These are phyloP conservation scores for Sporothrix brunneoviolacea DNA, from an alignment of 2,329 filamentous ascomycete genomes.

Conservation along the genomic window DNA sequence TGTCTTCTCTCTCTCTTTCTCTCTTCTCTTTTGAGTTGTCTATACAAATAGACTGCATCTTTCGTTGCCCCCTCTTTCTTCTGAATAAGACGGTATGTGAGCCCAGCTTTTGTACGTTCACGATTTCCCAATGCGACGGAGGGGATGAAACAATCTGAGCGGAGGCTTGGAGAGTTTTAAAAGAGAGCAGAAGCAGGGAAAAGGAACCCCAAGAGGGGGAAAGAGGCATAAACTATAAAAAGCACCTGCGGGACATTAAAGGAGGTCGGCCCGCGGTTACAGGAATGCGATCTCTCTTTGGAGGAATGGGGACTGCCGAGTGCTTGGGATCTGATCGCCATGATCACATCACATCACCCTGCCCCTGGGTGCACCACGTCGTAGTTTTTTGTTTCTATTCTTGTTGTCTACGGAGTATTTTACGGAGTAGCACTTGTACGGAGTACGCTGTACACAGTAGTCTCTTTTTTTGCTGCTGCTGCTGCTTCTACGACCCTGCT, in stretches of 20 bases:
- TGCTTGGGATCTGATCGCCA: no score
- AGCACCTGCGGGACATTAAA: neutral
- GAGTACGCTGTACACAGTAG: neutral
- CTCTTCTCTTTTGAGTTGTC: neutral
- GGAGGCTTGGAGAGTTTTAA: neutral
- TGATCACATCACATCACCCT: no score
- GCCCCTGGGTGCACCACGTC: no score
- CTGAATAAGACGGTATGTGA: no score
- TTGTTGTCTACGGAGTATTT: neutral
- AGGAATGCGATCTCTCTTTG: conserved; percentile 5
- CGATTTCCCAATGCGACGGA: no score
- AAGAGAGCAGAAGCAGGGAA: neutral
- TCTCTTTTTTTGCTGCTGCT: neutral
- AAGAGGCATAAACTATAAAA: no score
- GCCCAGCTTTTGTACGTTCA: no score
- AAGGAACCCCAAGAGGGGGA: no score
- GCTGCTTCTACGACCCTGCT: no score
- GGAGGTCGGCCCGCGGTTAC: neutral
- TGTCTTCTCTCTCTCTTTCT: neutral
- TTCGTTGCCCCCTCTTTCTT: neutral
- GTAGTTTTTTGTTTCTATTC: neutral
- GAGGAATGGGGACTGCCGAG: no score
- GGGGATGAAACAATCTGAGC: conserved; percentile 4
- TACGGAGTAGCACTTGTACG: neutral
- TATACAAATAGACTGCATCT: no score